Percentiles rank a stretch among this genome's conserved stretches.
Evolutionary conservation across 352 stramenopile species (phyloP).

Genomic region (Blastocystis sp.): DNA sequence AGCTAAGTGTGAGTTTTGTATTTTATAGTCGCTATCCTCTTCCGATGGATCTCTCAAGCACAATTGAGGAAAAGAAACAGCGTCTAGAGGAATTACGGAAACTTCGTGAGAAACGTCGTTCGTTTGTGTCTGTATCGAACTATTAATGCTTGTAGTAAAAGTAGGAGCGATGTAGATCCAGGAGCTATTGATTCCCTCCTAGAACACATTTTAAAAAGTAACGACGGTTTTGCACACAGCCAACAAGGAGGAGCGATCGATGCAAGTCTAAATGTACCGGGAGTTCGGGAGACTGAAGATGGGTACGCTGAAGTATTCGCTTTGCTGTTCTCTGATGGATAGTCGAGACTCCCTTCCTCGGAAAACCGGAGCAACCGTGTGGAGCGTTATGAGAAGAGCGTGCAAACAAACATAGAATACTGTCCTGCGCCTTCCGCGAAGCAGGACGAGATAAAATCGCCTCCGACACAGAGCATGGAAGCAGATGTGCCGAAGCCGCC

Average conservation of each 20-base stretch:
- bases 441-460: not conserved
- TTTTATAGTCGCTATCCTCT: not conserved
- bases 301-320: not conserved
- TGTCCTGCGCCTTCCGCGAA: not conserved
- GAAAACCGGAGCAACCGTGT: not conserved
- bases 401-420: not conserved
- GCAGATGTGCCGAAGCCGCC: not conserved
- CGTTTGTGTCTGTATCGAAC: not conserved
- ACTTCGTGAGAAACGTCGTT: not conserved
- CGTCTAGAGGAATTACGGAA: constrained; percentile 23
- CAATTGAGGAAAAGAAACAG: constrained; percentile 47
- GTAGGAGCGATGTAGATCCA: not conserved
- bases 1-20: no score
- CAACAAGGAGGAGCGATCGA: not conserved
- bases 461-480: not conserved
- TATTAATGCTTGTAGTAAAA: not conserved
- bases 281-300: not conserved
- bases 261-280: not conserved
- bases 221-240: not conserved
- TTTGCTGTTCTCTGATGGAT: not conserved
- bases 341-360: not conserved
- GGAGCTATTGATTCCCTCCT: not conserved
- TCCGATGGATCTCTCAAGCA: not conserved
- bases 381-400: constrained; percentile 28
- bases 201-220: not conserved